Evolutionary conservation across 1,284 basidiomycete genomes (phyloP), one percentile per base, ranked within the genome.

Genomic region (Uromyces viciae-fabae): DNA sequence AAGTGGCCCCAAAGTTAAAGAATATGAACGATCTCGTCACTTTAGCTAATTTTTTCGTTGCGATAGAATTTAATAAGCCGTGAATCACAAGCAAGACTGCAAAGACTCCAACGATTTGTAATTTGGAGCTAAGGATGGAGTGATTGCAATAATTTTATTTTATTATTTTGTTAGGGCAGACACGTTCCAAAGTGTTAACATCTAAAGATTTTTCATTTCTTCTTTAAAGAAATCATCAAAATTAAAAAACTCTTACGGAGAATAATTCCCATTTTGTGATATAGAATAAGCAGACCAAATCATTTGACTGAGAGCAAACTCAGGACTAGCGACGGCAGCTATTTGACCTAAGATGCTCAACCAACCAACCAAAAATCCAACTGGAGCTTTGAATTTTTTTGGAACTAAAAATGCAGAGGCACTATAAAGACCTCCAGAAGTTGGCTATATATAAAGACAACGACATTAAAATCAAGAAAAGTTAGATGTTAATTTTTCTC

Each of bases 241-340:
- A 19, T 36, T 9, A 40, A 22, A 17, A 66, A 58, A 89, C 89
- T 49, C 75, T 77, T 54, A 77, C 75, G 75, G n/a, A 79, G 82
- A 85, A 86, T 68, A 86, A 82, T 68, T 84, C 84, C 83, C 84
- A 22, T 83, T 83, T 66, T 81, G 73, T 49, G 84, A 84, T 31
- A 84, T 83, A 17, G 85, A 85, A 81, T 83, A 84, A 0, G 92
- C 93, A 22, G 91, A 91, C 87, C 92, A 91, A 82, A 96, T 94
- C 94, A 96, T 95, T 85, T 90, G 90, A 36, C 92, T 89, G 38
- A 97, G 88, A 79, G 94, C 94, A 84, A 93, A 96, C 86, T 95
- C 94, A 2, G 93, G 94, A 3, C 92, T 94, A 0, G 92, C 90
- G 64, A 94, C 88, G 49, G 93, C 93, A 3, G 92, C 92, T 77